These are phyloP conservation scores for Gaertneriomyces semiglobifer DNA, from an alignment of 192 early-diverging fungal species.

Conservation along the genomic window DNA sequence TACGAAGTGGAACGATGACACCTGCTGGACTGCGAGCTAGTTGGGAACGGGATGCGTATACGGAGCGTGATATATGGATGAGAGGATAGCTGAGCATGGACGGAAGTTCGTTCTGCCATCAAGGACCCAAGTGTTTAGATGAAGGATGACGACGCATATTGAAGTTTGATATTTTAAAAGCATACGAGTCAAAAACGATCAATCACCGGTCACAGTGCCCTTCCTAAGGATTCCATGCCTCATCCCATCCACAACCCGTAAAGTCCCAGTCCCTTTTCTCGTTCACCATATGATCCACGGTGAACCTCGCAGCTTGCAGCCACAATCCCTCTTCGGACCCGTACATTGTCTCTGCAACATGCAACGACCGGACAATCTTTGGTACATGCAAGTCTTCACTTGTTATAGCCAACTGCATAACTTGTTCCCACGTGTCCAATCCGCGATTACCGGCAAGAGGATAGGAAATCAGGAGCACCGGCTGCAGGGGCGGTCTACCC, in stretches of 20 bases:
- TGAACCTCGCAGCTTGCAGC: conserved; percentile 5
- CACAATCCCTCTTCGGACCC: background rate
- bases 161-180: too few species aligned
- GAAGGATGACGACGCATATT: too few species aligned
- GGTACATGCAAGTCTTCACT: conserved; percentile 20
- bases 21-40: too few species aligned
- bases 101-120: too few species aligned
- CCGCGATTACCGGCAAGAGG: background rate
- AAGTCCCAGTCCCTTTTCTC: background rate
- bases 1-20: too few species aligned
- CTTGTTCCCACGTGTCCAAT: conserved; percentile 6
- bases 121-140: too few species aligned
- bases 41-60: too few species aligned
- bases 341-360: conserved; percentile 3
- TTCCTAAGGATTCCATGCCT: background rate
- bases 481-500: conserved; percentile 7
- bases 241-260: conserved; percentile 1
- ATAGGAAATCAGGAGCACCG: background rate
- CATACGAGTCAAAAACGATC: too few species aligned
- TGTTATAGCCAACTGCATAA: background rate
- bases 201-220: too few species aligned
- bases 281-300: background rate
- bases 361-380: conserved; percentile 9
- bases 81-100: too few species aligned
- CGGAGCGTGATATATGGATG: too few species aligned